Conservation (phyloP, 148 eudicot species). For the Dysphania ambrosioides region DNA sequence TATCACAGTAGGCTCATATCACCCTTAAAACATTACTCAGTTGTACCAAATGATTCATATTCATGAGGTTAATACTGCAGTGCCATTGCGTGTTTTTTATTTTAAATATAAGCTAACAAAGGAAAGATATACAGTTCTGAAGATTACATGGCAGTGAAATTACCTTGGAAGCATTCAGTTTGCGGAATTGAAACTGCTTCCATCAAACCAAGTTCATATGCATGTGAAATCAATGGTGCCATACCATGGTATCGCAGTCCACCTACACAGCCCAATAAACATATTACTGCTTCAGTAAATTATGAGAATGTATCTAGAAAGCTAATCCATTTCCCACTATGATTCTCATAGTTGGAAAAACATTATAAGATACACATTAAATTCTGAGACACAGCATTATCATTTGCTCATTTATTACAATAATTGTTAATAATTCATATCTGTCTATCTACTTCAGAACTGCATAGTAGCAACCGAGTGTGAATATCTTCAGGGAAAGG, state of each 20-base stretch:
- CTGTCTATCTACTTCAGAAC: not conserved
- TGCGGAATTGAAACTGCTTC: slow-evolving; percentile 88
- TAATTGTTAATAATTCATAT: no score
- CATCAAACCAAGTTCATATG: slow-evolving; percentile 81
- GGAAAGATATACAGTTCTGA: not conserved
- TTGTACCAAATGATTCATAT: not conserved
- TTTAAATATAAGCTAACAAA: not conserved
- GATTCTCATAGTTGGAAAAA: slow-evolving; percentile 2
- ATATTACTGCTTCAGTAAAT: not conserved
- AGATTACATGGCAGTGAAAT: not conserved
- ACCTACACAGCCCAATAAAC: slow-evolving; percentile 36
- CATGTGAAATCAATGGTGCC: slow-evolving; percentile 94
- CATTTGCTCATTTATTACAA: not conserved
- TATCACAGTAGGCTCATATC: not conserved
- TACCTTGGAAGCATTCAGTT: slow-evolving; percentile 90
- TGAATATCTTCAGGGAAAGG: not conserved
- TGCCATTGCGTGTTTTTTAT: not conserved
- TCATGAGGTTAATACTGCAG: not conserved
- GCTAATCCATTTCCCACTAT: no score
- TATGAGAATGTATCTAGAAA: not conserved
- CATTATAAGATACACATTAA: not conserved
- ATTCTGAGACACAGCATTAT: not conserved
- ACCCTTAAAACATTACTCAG: not conserved
- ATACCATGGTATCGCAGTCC: slow-evolving; percentile 96
- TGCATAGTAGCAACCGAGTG: not conserved